Base-by-base conservation (phyloP, 345 rosid genomes). In the Salix dunnii region DNA sequence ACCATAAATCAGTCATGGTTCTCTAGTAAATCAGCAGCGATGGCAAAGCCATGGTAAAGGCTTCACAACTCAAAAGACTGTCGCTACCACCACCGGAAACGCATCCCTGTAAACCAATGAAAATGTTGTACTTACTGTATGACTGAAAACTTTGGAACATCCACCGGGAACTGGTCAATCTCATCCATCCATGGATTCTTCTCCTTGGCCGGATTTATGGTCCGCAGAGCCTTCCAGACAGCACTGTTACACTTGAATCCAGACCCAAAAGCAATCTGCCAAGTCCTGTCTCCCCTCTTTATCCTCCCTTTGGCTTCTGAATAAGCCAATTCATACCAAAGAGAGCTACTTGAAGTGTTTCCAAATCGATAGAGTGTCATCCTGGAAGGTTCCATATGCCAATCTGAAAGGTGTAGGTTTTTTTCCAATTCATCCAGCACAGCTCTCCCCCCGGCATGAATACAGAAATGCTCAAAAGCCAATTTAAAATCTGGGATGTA, bases 181-280 rank as follows among this genome's bases (percentile, higher is more conserved):
- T 88, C 91, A 27, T 86, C 87, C 78, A 76, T 84, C 90, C 89
- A 88, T 16, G 87, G 89, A 72, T 71, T 88, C 74, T 84, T 88
- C 84, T 88, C 91, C 77, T 84, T 78, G 3, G 78, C 81, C 2
- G 89, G 88, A 63, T 81, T 76, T 27, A 84, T 64, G 1, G 79
- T 82, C 75, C 73, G 55, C 61, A 30, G 31, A 43, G 71, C 77
- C 55, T 49, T 33, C 67, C 73, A 70, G 33, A 67, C 78, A 14
- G 78, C 78, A 75, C 78, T 75, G 72, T 75, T 75, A 35, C 78
- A 75, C 71, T 75, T 75, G 72, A 75, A 75, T 13, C 78, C 78
- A 67, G 78, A 75, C 35, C 78, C 78, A 35, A 75, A 75, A 16
- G 78, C 78, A 23, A 75, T 75, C 51, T 75, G 78, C 78, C 72